Evolutionary conservation across 2,329 filamentous ascomycete species (phyloP).

Genomic region (Pleurostoma richardsiae): DNA sequence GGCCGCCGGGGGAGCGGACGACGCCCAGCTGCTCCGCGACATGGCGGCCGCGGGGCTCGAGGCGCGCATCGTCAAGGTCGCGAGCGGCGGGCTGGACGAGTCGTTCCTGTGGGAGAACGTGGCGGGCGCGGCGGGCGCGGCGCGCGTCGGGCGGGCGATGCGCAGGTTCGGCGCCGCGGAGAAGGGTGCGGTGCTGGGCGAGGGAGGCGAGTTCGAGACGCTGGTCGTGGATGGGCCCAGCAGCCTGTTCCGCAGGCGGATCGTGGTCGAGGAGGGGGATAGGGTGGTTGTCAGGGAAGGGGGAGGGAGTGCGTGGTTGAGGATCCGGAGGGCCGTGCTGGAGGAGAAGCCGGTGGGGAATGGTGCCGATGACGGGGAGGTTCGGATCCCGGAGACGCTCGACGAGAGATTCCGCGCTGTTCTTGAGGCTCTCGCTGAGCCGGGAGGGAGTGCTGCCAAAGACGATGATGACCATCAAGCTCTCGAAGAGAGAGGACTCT

Average conservation of each 20-base stretch:
- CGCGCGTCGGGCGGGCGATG: conserved; percentile 47
- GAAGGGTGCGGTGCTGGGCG: conserved; percentile 73
- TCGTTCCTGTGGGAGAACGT: conserved; percentile 77
- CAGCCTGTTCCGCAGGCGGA: conserved; percentile 65
- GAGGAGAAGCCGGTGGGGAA: conserved; percentile 29
- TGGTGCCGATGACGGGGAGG: conserved; percentile 6
- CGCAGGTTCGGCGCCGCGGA: conserved; percentile 61
- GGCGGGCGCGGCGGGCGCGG: conserved; percentile 46
- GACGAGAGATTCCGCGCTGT: conserved; percentile 54
- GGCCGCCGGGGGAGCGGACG: conserved; percentile 26
- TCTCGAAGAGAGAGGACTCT: background rate
- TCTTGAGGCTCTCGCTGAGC: conserved; percentile 22
- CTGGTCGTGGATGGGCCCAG: conserved; percentile 76
- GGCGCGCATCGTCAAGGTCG: conserved; percentile 91
- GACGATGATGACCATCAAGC: background rate
- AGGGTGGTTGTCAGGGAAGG: conserved; percentile 57
- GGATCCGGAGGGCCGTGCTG: conserved; percentile 52
- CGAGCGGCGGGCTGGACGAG: conserved; percentile 82
- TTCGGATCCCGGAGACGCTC: conserved; percentile 60
- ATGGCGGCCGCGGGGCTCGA: conserved; percentile 77
- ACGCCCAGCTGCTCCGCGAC: conserved; percentile 65
- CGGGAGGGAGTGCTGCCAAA: too few relatives aligned
- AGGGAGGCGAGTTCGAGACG: conserved; percentile 96
- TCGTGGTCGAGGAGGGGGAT: conserved; percentile 54
- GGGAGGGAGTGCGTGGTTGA: conserved; percentile 73